phyloP scores from a whole-genome alignment of 768 basidiomycete genomes.

The Mycena rebaudengoi region DNA sequence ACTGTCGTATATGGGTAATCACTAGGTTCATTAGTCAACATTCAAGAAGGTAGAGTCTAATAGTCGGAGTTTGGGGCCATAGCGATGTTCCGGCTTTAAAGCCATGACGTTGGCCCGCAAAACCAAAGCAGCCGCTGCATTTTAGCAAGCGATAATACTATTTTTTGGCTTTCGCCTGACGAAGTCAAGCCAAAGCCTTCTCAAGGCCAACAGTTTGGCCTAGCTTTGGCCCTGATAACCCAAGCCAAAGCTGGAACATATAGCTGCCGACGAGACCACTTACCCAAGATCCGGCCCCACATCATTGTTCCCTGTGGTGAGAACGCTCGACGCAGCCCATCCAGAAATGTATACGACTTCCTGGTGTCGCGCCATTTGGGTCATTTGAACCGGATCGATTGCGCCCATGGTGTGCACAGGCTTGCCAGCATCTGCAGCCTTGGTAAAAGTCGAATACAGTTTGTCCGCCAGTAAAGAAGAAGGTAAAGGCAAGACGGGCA shows the following conservation, averaged over 20 bases:
- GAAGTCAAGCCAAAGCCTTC: no score
- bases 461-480: slow-evolving; percentile 87
- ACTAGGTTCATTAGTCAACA: no score
- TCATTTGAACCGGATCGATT: slow-evolving; percentile 94
- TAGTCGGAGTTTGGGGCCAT: no score
- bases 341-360: slow-evolving; percentile 93
- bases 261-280: slow-evolving; percentile 50
- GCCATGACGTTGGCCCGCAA: no score
- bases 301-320: slow-evolving; percentile 92
- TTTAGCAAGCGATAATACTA: no score
- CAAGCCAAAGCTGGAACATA: not conserved
- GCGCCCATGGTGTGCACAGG: slow-evolving; percentile 94
- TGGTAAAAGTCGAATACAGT: slow-evolving; percentile 72
- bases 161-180: no score
- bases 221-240: no score
- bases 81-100: no score
- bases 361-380: slow-evolving; percentile 88
- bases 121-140: no score
- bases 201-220: no score
- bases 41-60: no score
- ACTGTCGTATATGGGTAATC: slow-evolving; percentile 98
- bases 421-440: slow-evolving; percentile 65
- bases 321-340: slow-evolving; percentile 87
- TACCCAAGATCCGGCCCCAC: slow-evolving; percentile 92
- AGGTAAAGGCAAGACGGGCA: slow-evolving; percentile 80